A percentile compares a stretch with the other conserved stretches of the same genome.
phyloP scores from a whole-genome alignment of 2,329 filamentous ascomycete genomes.

The Venturia effusa region DNA sequence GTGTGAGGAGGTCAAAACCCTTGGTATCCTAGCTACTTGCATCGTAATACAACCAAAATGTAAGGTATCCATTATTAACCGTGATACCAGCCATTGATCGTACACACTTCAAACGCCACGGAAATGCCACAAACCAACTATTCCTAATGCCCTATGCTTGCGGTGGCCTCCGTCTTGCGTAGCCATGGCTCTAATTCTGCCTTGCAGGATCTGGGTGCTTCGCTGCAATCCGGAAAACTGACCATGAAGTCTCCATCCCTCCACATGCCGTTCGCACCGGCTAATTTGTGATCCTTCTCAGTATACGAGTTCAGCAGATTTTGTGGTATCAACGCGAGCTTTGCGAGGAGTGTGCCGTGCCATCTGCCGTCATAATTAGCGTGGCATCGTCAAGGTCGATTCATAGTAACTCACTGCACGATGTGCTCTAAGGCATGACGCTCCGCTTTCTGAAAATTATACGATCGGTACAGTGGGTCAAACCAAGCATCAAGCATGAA shows the following conservation, averaged over 20 bases:
- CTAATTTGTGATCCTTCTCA: constrained; percentile 26
- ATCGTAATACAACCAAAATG: not conserved
- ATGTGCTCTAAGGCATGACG: constrained; percentile 67
- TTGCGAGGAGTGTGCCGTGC: constrained; percentile 91
- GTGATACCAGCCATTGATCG: not conserved
- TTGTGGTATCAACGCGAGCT: constrained; percentile 82
- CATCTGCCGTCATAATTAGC: constrained; percentile 62
- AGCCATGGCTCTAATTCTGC: constrained; percentile 53
- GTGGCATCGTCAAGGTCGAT: not conserved
- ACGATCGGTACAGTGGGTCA: constrained; percentile 82
- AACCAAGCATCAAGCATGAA: constrained; percentile 96
- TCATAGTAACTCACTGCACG: constrained; percentile 31
- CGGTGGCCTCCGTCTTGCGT: constrained; percentile 17
- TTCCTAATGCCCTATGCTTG: not conserved
- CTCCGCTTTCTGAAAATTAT: constrained; percentile 95
- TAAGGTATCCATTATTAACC: not conserved
- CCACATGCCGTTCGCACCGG: constrained; percentile 45
- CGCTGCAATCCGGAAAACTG: constrained; percentile 63
- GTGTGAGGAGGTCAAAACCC: not conserved
- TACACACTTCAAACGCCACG: constrained; percentile 2
- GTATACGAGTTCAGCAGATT: constrained; percentile 65
- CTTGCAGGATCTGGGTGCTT: constrained; percentile 49
- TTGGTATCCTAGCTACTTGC: not conserved
- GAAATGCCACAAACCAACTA: not conserved
- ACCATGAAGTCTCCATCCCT: constrained; percentile 78